Base-by-base conservation (phyloP, 768 basidiomycete species). In the Strobilomyces confusus region DNA sequence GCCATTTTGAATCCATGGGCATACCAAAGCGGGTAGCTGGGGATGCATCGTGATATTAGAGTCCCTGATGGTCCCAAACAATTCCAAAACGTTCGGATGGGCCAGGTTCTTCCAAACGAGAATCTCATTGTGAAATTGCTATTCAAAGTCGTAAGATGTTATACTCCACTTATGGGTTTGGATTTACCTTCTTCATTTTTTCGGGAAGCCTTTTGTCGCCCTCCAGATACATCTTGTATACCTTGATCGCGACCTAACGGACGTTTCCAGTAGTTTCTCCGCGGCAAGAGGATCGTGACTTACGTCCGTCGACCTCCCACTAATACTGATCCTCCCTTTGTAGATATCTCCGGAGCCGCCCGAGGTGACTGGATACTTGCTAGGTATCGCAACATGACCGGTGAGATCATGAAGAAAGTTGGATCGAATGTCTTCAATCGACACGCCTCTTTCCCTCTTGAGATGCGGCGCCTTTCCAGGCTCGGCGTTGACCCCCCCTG, bases 331-430 rank as follows among this genome's bases (percentile, higher is more conserved):
- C 17, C 13, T 19, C 2, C 49, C 41, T 34, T 6, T 50, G 9
- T 34, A 43, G 23, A 51, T 36, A 5, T 51, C 41, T 26, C 40
- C 49, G 4, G 14, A 51, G 49, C 49, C 11, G 8, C 41, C 49
- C 13, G 41, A 43, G 6, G 41, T n/a, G 2, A 34, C 12, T 6
- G 41, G 32, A 6, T n/a, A 11, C 25, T 19, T 29, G 7, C 9
- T 2, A 9, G 49, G 25, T 43, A 9, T 43, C 20, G 49, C 34
- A 19, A 50, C 41, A 34, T 43, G 12, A 13, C 49, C 41, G 14
- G 49, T 49, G 13, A 49, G 49, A 42, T 49, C 49, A 23, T 7
- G 40, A 33, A 32, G 41, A 12, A 51, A 51, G 23, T 34, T 43
- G 23, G 1, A 9, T n/a, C 41, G 41, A 15, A 50, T 43, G 8